phyloP scores from a whole-genome alignment of 441 rosid genomes.

The Erysimum cheiri region DNA sequence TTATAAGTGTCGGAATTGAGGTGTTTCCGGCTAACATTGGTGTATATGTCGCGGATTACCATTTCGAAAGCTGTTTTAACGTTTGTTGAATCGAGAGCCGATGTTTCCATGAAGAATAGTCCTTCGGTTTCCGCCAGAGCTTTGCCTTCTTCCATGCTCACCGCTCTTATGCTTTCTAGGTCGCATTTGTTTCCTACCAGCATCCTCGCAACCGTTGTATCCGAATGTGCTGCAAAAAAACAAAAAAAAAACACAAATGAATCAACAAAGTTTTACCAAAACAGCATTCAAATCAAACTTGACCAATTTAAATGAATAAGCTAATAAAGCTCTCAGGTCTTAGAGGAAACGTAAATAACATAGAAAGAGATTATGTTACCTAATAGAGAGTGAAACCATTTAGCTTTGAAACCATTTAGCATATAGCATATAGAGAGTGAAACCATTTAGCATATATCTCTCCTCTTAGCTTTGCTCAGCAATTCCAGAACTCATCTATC shows the following conservation, averaged over 20 bases:
- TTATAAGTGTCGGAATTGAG: conserved; percentile 63
- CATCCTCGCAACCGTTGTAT: conserved; percentile 64
- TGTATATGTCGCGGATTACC: conserved; percentile 63
- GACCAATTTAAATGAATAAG: not conserved
- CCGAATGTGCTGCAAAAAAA: conserved; percentile 60
- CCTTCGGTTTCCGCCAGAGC: conserved; percentile 64
- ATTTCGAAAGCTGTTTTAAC: conserved; percentile 67
- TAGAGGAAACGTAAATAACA: not conserved
- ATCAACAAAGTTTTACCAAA: not conserved
- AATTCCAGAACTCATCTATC: not conserved
- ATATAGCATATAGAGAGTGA: too few relatives aligned
- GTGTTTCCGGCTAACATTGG: conserved; percentile 64
- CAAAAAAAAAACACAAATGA: not conserved
- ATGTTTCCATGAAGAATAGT: conserved; percentile 76
- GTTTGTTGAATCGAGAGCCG: conserved; percentile 69
- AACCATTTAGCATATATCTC: not conserved
- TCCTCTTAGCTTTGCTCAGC: not conserved
- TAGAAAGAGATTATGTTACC: not conserved
- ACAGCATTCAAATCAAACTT: not conserved
- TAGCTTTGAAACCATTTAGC: too few relatives aligned
- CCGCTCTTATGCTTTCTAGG: conserved; percentile 56
- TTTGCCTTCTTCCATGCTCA: conserved; percentile 67
- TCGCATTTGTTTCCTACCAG: conserved; percentile 76
- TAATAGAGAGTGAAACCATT: not conserved
- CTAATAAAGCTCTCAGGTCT: not conserved